Evolutionary conservation across 768 basidiomycete genomes (phyloP).

Genomic region (Leccinum uliginosum): DNA sequence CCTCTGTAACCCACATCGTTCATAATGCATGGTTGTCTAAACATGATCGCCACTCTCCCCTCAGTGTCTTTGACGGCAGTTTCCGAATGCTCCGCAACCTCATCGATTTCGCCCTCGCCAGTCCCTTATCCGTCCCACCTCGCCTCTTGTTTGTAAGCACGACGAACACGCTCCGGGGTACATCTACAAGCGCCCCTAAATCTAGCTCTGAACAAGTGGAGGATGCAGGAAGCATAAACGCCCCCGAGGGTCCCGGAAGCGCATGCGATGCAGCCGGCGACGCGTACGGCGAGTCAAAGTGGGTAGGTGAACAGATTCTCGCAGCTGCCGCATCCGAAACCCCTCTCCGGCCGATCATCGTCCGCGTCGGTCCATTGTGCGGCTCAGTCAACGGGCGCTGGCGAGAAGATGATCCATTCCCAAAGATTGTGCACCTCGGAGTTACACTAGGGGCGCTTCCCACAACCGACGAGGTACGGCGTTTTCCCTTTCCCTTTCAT

Average conservation of each 20-base stretch:
- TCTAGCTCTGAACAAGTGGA: not conserved
- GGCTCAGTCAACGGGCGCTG: constrained; percentile 36
- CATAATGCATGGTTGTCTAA: constrained; percentile 28
- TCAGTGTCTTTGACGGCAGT: constrained; percentile 9
- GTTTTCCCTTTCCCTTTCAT: not conserved
- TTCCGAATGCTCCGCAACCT: constrained; percentile 26
- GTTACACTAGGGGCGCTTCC: constrained; percentile 18
- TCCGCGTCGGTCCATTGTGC: constrained; percentile 38
- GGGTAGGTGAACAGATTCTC: constrained; percentile 24
- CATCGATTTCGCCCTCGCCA: constrained; percentile 34
- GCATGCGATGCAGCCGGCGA: constrained; percentile 12
- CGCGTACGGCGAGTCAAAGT: constrained; percentile 17
- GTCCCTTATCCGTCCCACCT: constrained; percentile 24
- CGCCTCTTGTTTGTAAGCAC: constrained; percentile 33
- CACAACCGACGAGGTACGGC: constrained; percentile 18
- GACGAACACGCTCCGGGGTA: constrained; percentile 8
- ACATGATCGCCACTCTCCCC: constrained; percentile 1
- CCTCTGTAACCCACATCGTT: constrained; percentile 35
- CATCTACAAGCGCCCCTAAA: not conserved
- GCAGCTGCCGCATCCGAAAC: constrained; percentile 13
- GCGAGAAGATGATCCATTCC: constrained; percentile 37
- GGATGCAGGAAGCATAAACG: not conserved
- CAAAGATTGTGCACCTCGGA: constrained; percentile 27
- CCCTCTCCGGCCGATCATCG: constrained; percentile 21
- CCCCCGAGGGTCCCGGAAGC: not conserved